Evolutionary conservation across 2,329 filamentous ascomycete genomes (phyloP), one percentile per base, ranked within the genome.

Genomic region (Arachnopeziza araneosa): DNA sequence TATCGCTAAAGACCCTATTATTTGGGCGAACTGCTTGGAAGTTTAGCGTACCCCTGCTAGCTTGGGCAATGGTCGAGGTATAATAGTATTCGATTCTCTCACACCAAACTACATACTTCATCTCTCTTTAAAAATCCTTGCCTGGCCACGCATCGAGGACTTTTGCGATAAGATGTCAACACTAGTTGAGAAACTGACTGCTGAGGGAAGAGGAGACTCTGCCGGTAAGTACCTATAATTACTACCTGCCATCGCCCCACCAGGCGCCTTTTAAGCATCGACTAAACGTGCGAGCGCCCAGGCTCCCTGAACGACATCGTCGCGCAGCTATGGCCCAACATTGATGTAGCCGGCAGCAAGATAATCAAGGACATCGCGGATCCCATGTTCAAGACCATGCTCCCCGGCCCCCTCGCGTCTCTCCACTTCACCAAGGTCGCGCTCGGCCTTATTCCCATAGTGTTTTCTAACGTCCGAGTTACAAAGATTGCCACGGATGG

Each of bases 381-480:
- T 26, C 60, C 60, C 3, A 59, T 62, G 57, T 60, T 62, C 51
- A 57, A 57, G 51, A 57, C 21, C 48, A 62, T 60, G 57, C 57
- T 62, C 24, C 60, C 60, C 23, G 60, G 60, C 1, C 60, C 57
- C 19, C 51, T 62, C 8, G 32, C 60, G 26, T 30, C 54, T n/a
- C 54, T 62, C 12, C 60, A 60, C 52, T 62, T 62, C 26, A 60
- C 57, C 24, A 62, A 62, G 48, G 55, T 62, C 32, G 60, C 59
- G 53, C 57, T 62, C 22, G 60, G 60, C 49, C 54, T 57, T 36
- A 51, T 59, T 52, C 60, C 60, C 44, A 12, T 62, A 2, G 9
- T 23, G 19, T 26, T 62, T 19, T 62, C 60, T 17, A 57, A 62
- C 44, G 60, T 62, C 9, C 57, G 54, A 17, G 60, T 57, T 24